Evolutionary conservation across 208 protist species (phyloP).

Genomic region (Leishmania turanica): DNA sequence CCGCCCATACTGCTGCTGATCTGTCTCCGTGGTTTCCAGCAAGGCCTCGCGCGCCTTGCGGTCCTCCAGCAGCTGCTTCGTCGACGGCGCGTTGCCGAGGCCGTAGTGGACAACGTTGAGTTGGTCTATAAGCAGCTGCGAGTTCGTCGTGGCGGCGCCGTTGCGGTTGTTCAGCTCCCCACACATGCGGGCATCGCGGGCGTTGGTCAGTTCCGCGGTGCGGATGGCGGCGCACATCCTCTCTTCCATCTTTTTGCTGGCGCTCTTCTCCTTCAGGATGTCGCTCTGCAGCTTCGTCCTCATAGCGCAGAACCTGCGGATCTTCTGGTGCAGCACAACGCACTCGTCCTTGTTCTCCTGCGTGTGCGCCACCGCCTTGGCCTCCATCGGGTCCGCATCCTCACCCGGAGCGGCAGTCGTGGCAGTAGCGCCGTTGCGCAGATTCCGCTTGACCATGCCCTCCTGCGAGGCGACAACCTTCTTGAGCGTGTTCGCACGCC

Average conservation of each 20-base stretch:
- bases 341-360: constrained; percentile 41
- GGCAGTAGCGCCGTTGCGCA: neutral
- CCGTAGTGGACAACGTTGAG: constrained; percentile 86
- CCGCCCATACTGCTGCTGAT: constrained; percentile 30
- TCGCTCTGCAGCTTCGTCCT: constrained; percentile 71
- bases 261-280: constrained; percentile 45
- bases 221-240: constrained; percentile 43
- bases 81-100: constrained; percentile 53
- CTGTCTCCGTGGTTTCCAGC: constrained; percentile 27
- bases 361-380: constrained; percentile 46
- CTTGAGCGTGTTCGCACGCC: constrained; percentile 48
- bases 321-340: constrained; percentile 43
- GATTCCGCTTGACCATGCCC: constrained; percentile 31
- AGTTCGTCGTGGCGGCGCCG: constrained; percentile 66
- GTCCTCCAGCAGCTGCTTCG: constrained; percentile 62
- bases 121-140: constrained; percentile 69
- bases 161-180: constrained; percentile 73
- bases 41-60: constrained; percentile 42
- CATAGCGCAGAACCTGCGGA: constrained; percentile 60
- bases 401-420: constrained; percentile 12
- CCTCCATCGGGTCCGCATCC: constrained; percentile 38
- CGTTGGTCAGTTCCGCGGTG: constrained; percentile 54
- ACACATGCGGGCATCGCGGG: constrained; percentile 58
- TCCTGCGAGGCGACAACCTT: constrained; percentile 48
- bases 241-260: constrained; percentile 45